Percentiles rank a stretch among this genome's conserved stretches.
Conservation (phyloP, 2,329 filamentous ascomycete genomes). For the Botrytis galanthina region DNA sequence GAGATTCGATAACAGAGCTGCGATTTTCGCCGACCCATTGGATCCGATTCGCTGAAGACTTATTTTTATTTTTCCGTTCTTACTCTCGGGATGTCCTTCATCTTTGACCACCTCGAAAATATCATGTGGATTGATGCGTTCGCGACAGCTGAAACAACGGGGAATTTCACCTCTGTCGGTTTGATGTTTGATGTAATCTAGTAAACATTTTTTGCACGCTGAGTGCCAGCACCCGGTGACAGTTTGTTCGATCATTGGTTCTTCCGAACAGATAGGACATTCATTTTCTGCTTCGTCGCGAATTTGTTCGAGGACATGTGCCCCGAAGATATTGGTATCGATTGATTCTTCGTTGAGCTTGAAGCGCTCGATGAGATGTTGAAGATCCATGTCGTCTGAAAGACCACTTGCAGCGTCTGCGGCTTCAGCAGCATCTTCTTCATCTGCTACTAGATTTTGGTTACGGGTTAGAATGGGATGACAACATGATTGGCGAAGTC, state of each 20-base stretch:
- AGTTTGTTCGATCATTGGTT: slow-evolving; percentile 90
- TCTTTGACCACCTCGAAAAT: slow-evolving; percentile 90
- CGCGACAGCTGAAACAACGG: slow-evolving; percentile 87
- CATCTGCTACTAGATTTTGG: slow-evolving; percentile 78
- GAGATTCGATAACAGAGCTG: slow-evolving; percentile 73
- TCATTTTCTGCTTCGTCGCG: slow-evolving; percentile 84
- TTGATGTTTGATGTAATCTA: slow-evolving; percentile 86
- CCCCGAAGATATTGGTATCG: slow-evolving; percentile 71
- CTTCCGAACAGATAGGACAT: slow-evolving; percentile 92
- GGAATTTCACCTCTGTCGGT: slow-evolving; percentile 72
- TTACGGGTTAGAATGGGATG: slow-evolving; percentile 89
- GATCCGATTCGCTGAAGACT: slow-evolving; percentile 59
- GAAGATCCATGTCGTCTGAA: slow-evolving; percentile 93
- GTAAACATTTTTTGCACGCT: slow-evolving; percentile 89
- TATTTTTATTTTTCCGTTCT: slow-evolving; percentile 51
- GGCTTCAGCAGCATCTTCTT: slow-evolving; percentile 75
- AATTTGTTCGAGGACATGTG: slow-evolving; percentile 86
- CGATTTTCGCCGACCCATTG: slow-evolving; percentile 84
- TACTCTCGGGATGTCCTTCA: slow-evolving; percentile 54
- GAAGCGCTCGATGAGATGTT: slow-evolving; percentile 81
- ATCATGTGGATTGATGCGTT: slow-evolving; percentile 76
- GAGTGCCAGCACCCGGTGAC: slow-evolving; percentile 98
- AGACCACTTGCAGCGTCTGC: slow-evolving; percentile 78
- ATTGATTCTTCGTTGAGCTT: slow-evolving; percentile 63
- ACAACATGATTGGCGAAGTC: slow-evolving; percentile 89